Evolutionary conservation across 148 eudicot species (phyloP), one percentile per base, ranked within the genome.

Genomic region (Silene uniflora): DNA sequence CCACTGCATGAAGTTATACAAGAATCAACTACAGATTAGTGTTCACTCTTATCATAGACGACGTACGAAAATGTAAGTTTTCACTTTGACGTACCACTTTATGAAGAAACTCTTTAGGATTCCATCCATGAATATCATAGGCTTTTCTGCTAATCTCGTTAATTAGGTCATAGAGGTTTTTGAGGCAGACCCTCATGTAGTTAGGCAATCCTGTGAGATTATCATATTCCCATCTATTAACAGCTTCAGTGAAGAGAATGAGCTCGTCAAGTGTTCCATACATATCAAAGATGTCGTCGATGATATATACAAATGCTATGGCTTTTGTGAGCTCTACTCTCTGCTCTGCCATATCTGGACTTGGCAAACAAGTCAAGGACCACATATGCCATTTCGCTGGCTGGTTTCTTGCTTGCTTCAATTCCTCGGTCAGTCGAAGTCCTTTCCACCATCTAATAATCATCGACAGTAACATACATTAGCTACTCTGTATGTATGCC

Each of bases 251-350:
- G n/a, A n/a, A n/a, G n/a, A n/a, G 83, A 16, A 69, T 68, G 55
- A 93, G 83, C 62, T 91, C 87, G 4, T 87, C 84, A 0, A 80
- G 75, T 16, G 86, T 82, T 27, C 93, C 93, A 66, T 87, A 81
- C 24, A 89, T 71, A 73, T 91, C 89, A 80, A 83, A 91, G 27
- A 93, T 88, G 63, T 91, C 96, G 60, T 93, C 98, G 5, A 93
- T 91, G 24, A 89, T 10, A 70, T 89, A 91, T 22, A 91, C 46
- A 9, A 93, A 75, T 10, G 89, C 83, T 13, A 87, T 80, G n/a
- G n/a, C n/a, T n/a, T n/a, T n/a, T n/a, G n/a, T n/a, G n/a, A n/a
- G n/a, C n/a, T n/a, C n/a, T n/a, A n/a, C n/a, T n/a, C n/a, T n/a
- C n/a, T n/a, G n/a, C n/a, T n/a, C n/a, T n/a, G n/a, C n/a, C n/a